Evolutionary conservation across 345 rosid genomes (phyloP).

Genomic region (Euphorbia tirucalli): DNA sequence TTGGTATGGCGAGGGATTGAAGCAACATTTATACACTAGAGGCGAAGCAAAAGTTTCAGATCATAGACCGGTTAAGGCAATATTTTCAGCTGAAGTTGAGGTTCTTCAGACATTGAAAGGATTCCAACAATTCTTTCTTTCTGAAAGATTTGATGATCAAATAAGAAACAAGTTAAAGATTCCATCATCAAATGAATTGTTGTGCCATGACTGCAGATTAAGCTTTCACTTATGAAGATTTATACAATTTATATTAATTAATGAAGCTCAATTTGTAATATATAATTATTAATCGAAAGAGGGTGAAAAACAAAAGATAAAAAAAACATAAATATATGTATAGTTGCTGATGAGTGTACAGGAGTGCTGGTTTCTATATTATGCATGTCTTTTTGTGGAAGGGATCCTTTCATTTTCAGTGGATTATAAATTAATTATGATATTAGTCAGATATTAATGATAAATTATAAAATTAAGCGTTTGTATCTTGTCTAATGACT

Average conservation of each 20-base stretch:
- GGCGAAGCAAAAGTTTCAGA: slow-evolving; percentile 69
- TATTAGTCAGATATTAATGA: background rate
- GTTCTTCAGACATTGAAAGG: slow-evolving; percentile 20
- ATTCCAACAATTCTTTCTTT: slow-evolving; percentile 44
- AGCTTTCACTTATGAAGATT: slow-evolving; percentile 25
- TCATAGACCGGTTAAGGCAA: slow-evolving; percentile 75
- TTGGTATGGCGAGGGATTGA: slow-evolving; percentile 61
- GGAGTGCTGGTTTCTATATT: background rate
- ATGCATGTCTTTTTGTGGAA: background rate
- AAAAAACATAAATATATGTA: background rate
- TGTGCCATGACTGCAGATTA: slow-evolving; percentile 26
- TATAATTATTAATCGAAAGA: no score
- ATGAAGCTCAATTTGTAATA: no score
- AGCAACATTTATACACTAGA: slow-evolving; percentile 60
- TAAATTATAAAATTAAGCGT: background rate
- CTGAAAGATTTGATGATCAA: slow-evolving; percentile 58
- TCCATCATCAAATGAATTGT: slow-evolving; percentile 29
- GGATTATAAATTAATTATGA: background rate
- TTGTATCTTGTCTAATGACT: slow-evolving; percentile 2
- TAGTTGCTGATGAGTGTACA: slow-evolving; percentile 2
- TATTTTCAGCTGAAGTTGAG: slow-evolving; percentile 48
- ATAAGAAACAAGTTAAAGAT: slow-evolving; percentile 24
- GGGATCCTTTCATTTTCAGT: slow-evolving; percentile 8
- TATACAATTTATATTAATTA: no score
- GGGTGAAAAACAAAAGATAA: background rate